phyloP scores from a whole-genome alignment of 2,329 filamentous ascomycete species.

The Microdochium nivale region DNA sequence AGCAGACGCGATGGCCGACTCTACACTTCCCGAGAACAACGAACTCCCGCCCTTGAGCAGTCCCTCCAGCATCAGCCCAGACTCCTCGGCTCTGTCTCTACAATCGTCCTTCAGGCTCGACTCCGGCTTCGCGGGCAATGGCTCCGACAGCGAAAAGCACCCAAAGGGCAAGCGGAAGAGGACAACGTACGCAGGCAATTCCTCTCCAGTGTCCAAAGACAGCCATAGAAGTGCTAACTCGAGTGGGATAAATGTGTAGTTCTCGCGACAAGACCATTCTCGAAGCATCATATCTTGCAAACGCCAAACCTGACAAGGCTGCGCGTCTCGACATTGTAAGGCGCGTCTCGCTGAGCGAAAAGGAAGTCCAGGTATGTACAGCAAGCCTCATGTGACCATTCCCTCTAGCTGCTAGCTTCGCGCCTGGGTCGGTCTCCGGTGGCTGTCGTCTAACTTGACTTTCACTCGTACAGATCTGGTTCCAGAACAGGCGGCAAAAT shows the following conservation, averaged over 20 bases:
- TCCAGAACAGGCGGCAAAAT: conserved; percentile 91
- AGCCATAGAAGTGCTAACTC: conserved; percentile 2
- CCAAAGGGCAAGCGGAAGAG: conserved; percentile 55
- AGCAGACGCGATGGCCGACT: not conserved
- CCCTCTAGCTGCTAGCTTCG: conserved; percentile 1
- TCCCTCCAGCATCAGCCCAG: conserved; percentile 17
- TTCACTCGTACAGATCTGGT: conserved; percentile 73
- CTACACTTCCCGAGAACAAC: not conserved
- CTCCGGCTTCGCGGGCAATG: conserved; percentile 16
- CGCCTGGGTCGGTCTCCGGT: not conserved
- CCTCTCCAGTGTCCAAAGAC: conserved; percentile 1
- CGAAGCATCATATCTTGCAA: conserved; percentile 74
- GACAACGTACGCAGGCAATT: conserved; percentile 46
- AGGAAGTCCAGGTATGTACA: conserved; percentile 81
- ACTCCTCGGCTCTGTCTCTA: conserved; percentile 21
- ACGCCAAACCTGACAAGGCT: conserved; percentile 86
- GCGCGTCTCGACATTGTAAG: conserved; percentile 77
- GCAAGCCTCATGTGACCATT: too few relatives aligned
- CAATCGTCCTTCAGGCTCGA: conserved; percentile 23
- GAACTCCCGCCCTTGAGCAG: conserved; percentile 11
- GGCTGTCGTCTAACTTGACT: conserved; percentile 11
- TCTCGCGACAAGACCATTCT: conserved; percentile 83
- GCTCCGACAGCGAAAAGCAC: conserved; percentile 29
- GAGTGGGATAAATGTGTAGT: conserved; percentile 35
- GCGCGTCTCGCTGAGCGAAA: conserved; percentile 83